Percentiles rank a stretch among this genome's conserved stretches.
phyloP scores from a whole-genome alignment of 805 yeast genomes.

The Komagataella kurtzmanii region DNA sequence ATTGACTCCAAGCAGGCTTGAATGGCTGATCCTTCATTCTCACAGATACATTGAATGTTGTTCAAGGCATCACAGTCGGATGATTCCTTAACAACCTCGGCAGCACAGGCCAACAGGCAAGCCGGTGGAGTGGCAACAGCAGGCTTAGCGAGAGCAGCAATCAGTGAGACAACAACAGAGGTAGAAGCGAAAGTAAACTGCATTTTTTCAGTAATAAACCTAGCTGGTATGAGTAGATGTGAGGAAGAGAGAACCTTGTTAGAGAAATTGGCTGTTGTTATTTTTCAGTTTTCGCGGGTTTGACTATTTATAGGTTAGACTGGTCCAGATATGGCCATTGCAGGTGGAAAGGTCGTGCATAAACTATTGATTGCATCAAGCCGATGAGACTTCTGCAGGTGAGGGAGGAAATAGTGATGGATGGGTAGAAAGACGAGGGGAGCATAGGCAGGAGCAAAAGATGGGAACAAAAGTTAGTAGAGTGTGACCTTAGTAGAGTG shows the following conservation, averaged over 20 bases:
- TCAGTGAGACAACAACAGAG: slow-evolving; percentile 1
- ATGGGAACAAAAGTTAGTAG: background rate
- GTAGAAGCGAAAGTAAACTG: background rate
- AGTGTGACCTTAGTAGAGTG: too few species aligned
- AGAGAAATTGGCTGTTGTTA: slow-evolving; percentile 9
- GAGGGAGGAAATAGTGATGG: too few species aligned
- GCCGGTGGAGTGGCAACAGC: slow-evolving; percentile 72
- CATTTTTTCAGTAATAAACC: background rate
- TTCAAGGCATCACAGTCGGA: slow-evolving; percentile 44
- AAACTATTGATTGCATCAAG: background rate
- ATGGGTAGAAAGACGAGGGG: too few species aligned
- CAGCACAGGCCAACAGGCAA: slow-evolving; percentile 80
- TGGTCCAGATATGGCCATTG: background rate
- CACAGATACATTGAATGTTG: slow-evolving; percentile 59
- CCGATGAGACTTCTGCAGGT: background rate
- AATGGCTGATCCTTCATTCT: slow-evolving; percentile 36
- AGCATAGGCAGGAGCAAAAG: background rate
- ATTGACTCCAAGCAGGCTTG: slow-evolving; percentile 47
- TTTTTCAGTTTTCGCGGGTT: slow-evolving; percentile 3
- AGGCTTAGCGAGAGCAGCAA: slow-evolving; percentile 15
- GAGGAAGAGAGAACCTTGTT: background rate
- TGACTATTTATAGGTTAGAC: slow-evolving; percentile 1
- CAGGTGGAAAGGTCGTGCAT: background rate
- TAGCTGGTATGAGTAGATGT: background rate
- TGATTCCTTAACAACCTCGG: slow-evolving; percentile 44